Evolutionary conservation across 2,329 filamentous ascomycete species (phyloP).

Genomic region (Nemania bipapillata): DNA sequence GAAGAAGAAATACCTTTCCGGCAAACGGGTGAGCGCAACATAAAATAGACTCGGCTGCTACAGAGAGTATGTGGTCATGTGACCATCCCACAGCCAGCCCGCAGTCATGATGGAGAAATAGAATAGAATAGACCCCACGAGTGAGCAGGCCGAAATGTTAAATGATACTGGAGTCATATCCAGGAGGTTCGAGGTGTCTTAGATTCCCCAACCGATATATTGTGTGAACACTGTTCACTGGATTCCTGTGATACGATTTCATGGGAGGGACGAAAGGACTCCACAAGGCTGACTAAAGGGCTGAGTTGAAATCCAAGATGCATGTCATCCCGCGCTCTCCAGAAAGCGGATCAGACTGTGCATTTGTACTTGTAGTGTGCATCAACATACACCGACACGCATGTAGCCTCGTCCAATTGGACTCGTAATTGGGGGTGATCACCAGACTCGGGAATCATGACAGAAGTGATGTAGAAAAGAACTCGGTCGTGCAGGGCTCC

Average conservation of each 20-base stretch:
- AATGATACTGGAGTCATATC: neutral
- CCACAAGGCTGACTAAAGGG: neutral
- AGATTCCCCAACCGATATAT: neutral
- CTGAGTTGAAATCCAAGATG: neutral
- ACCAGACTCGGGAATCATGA: conserved; percentile 9
- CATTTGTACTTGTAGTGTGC: conserved; percentile 7
- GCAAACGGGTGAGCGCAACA: neutral
- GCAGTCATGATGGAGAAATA: neutral
- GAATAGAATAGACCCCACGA: neutral
- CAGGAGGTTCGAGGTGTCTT: conserved; percentile 3
- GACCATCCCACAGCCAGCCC: neutral
- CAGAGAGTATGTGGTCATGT: neutral
- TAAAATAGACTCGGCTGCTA: neutral
- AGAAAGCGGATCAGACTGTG: conserved; percentile 1
- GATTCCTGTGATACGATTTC: neutral
- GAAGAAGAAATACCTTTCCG: conserved; percentile 19
- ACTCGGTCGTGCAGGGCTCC: neutral
- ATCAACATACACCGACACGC: conserved; percentile 13
- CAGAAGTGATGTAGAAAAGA: conserved; percentile 3
- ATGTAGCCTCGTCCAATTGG: conserved; percentile 15
- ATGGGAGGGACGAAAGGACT: neutral
- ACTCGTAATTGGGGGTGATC: conserved; percentile 15
- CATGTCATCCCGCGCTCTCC: conserved; percentile 3
- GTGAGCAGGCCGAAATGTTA: neutral
- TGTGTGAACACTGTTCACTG: conserved; percentile 12